Conservation (phyloP, 176 grass and related monocot species). For the Pontederia crassipes region DNA sequence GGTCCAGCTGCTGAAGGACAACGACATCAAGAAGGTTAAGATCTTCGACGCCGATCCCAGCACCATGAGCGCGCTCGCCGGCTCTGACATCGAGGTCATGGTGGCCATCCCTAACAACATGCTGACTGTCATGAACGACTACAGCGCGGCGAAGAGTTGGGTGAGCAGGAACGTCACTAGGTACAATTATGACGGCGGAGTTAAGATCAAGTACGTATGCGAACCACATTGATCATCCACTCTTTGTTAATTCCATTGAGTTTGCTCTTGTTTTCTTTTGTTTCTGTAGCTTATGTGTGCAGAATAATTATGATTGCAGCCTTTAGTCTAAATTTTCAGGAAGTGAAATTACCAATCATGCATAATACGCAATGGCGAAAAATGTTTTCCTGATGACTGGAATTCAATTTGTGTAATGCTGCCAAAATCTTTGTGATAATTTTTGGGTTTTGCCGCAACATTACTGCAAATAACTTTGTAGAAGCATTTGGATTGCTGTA, state of each 20-base stretch:
- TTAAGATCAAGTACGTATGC: slow-evolving; percentile 52
- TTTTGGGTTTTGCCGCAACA: neutral
- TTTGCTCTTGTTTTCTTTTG: neutral
- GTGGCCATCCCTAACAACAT: slow-evolving; percentile 52
- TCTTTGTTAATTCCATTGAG: neutral
- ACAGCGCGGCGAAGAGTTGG: slow-evolving; percentile 46
- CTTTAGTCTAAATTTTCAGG: too few relatives aligned
- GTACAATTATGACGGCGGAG: slow-evolving; percentile 57
- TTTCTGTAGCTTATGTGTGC: too few relatives aligned
- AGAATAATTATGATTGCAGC: too few relatives aligned
- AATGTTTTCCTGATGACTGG: too few relatives aligned
- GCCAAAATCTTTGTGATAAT: too few relatives aligned
- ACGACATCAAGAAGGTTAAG: slow-evolving; percentile 59
- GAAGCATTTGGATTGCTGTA: neutral
- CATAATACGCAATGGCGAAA: too few relatives aligned
- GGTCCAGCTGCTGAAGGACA: slow-evolving; percentile 48
- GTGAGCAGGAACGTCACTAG: slow-evolving; percentile 51
- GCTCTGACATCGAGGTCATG: slow-evolving; percentile 53
- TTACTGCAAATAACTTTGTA: neutral
- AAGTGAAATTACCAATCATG: too few relatives aligned
- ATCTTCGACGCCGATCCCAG: slow-evolving; percentile 48
- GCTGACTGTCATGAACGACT: slow-evolving; percentile 51
- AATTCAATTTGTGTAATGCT: too few relatives aligned
- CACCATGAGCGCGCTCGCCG: slow-evolving; percentile 42
- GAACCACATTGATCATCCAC: neutral